Evolutionary conservation across 441 rosid genomes (phyloP), one percentile per base, ranked within the genome.

Genomic region (Mallotus japonicus): DNA sequence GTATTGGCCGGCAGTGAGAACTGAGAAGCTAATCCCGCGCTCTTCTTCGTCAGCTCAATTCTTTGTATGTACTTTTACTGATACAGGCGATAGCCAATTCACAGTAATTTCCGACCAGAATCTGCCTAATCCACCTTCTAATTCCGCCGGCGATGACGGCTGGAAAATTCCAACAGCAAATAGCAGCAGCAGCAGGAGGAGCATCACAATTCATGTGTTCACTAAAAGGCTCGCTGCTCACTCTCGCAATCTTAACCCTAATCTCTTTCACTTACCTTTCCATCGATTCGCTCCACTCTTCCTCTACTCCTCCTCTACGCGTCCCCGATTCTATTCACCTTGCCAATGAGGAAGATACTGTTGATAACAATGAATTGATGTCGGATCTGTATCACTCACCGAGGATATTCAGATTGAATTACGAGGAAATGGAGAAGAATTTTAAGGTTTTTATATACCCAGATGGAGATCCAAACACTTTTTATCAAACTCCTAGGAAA

Each of bases 401-500:
- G 64, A 83, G 79, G 71, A 75, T 87, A 16, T 92, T 91, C 77
- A 80, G 80, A 34, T 72, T 85, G 76, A 90, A 88, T 79, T 92
- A 86, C 82, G 83, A 79, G 42, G 93, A 89, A 78, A 95, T 95
- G 98, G 96, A 89, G 89, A 80, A 32, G 75, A 78, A 79, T 37
- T 95, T 92, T 85, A 91, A 86, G 86, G 89, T 95, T 70, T 95
- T 80, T 69, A 82, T 95, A 15, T 95, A 95, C 73, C 95, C 97
- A 0, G 99, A 95, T 64, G 99, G 99, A 19, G 99, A 95, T 85
- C 92, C 95, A 0, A 84, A 88, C 0, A 90, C 97, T 1, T 92
- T 87, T 61, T 92, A 85, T 68, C 98, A 91, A 75, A 95, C 99
- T 19, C 97, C 99, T 24, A 87, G 98, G 86, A 95, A 92, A 79